Evolutionary conservation across 1,284 basidiomycete species (phyloP).

Genomic region (Peniophora sp.): DNA sequence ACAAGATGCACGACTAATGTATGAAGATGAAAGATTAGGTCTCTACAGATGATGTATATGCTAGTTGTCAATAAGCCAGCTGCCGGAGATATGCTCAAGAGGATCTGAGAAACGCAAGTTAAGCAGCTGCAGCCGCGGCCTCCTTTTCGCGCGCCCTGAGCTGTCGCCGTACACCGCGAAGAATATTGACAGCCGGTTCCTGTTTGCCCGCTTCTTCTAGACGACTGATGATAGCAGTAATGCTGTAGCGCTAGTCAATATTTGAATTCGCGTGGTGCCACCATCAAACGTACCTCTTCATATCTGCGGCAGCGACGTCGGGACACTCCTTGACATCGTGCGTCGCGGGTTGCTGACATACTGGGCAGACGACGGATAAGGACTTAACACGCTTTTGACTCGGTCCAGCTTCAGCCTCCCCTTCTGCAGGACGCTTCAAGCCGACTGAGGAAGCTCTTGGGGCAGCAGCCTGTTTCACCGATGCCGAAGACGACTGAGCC

Average conservation of each 20-base stretch:
- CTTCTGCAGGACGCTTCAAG: constrained; percentile 30
- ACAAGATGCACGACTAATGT: no score
- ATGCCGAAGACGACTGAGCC: not conserved
- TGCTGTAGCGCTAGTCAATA: constrained; percentile 24
- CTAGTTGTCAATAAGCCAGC: no score
- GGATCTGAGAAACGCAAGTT: no score
- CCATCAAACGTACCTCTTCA: constrained; percentile 32
- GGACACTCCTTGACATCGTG: constrained; percentile 49
- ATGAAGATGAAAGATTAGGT: no score
- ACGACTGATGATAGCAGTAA: constrained; percentile 20
- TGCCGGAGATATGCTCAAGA: no score
- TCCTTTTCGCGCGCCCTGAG: constrained; percentile 19
- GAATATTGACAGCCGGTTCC: constrained; percentile 26
- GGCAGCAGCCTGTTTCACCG: not conserved
- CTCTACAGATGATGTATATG: no score
- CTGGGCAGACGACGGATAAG: constrained; percentile 24
- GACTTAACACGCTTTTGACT: constrained; percentile 29
- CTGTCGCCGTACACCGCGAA: constrained; percentile 38
- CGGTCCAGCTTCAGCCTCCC: constrained; percentile 14
- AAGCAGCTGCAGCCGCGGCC: not conserved
- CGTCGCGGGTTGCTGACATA: constrained; percentile 34
- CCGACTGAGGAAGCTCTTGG: constrained; percentile 11
- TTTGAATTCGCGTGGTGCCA: not conserved
- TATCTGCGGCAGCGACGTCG: constrained; percentile 33
- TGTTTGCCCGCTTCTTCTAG: constrained; percentile 35